Evolutionary conservation across 768 basidiomycete species (phyloP).

Genomic region (Gloeopeniophorella convolvens): DNA sequence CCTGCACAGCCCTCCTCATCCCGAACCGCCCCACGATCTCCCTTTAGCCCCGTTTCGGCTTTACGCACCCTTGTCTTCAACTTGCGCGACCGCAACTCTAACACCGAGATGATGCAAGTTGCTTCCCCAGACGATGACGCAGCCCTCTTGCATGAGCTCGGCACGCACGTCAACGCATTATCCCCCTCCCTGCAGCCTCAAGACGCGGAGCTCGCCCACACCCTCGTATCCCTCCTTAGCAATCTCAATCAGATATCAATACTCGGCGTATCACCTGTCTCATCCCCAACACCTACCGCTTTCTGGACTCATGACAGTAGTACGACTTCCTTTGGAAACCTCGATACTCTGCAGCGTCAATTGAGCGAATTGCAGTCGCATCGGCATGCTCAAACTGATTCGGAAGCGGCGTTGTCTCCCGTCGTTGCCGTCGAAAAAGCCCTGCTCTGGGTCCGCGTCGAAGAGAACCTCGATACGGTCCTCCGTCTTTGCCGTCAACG

Average conservation of each 20-base stretch:
- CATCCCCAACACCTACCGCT: constrained; percentile 23
- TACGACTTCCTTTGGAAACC: constrained; percentile 25
- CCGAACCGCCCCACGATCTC: constrained; percentile 23
- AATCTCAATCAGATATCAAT: constrained; percentile 59
- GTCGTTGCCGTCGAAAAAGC: constrained; percentile 20
- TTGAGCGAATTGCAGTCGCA: constrained; percentile 18
- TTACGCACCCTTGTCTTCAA: constrained; percentile 58
- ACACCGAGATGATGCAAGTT: constrained; percentile 43
- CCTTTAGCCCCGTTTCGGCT: constrained; percentile 35
- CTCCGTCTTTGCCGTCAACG: constrained; percentile 19
- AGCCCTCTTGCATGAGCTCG: constrained; percentile 55
- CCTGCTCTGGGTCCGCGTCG: constrained; percentile 19
- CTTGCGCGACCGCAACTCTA: constrained; percentile 44
- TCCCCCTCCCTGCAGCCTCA: constrained; percentile 36
- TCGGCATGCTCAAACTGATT: constrained; percentile 11
- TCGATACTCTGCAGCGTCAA: constrained; percentile 16
- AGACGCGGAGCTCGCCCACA: constrained; percentile 59
- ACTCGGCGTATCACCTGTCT: constrained; percentile 19
- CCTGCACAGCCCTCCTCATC: constrained; percentile 31
- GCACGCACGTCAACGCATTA: constrained; percentile 43
- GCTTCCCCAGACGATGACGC: constrained; percentile 36
- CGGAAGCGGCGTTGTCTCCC: constrained; percentile 8
- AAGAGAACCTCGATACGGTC: constrained; percentile 18
- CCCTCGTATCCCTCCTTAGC: constrained; percentile 62
- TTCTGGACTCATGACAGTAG: constrained; percentile 7